Conservation (phyloP, 176 grass and related monocot species). For the Bonia amplexicaulis region DNA sequence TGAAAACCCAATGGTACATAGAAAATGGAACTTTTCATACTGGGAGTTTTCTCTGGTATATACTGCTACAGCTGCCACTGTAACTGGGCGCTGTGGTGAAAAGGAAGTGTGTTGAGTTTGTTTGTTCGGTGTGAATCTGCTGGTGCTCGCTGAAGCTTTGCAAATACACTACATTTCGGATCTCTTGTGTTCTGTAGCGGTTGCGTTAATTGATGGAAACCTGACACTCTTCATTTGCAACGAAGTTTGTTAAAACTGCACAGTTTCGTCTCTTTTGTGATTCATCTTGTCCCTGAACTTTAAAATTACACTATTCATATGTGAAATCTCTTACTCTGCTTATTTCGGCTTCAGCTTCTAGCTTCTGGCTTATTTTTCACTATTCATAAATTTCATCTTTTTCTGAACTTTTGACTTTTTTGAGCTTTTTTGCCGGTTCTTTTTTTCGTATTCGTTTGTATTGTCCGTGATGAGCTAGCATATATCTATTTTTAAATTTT, state of each 20-base stretch:
- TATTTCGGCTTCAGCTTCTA: no score
- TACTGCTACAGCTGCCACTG: neutral
- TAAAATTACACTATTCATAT: neutral
- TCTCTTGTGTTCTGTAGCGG: neutral
- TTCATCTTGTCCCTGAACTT: neutral
- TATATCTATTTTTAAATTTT: no score
- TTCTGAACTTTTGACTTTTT: no score
- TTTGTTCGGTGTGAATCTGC: slow-evolving; percentile 10
- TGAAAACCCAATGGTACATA: no score
- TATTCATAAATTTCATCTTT: no score
- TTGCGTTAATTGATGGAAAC: neutral
- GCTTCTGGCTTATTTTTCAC: no score
- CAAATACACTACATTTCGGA: neutral
- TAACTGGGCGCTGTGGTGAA: neutral
- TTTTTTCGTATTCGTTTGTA: no score
- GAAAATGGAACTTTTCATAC: no score
- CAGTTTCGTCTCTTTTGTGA: neutral
- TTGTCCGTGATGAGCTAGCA: no score
- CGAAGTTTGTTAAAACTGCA: neutral
- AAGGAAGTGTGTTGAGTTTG: neutral
- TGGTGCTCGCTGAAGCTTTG: neutral
- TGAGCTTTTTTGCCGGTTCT: no score
- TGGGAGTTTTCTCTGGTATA: no score
- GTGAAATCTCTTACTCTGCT: no score
- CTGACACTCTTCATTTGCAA: neutral